These are phyloP conservation scores for Plicaturopsis crispa DNA, from an alignment of 768 basidiomycete species.

Conservation along the genomic window DNA sequence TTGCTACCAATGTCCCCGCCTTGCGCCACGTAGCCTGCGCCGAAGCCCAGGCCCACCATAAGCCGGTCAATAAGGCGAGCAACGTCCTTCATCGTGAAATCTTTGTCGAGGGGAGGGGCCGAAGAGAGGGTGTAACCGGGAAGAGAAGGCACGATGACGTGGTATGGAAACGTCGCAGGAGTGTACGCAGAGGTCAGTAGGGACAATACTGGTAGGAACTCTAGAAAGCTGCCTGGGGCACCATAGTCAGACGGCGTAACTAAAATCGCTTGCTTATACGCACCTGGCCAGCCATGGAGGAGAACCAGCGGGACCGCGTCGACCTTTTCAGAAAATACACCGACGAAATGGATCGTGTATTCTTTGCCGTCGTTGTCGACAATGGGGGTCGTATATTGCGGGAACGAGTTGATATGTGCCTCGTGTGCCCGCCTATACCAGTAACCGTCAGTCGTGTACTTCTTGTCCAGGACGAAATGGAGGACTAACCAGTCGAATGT, in stretches of 20 bases:
- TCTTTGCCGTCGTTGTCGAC: background rate
- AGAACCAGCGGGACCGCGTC: constrained; percentile 9
- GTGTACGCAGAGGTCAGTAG: constrained; percentile 5
- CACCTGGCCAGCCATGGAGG: constrained; percentile 9
- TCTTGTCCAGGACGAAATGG: background rate
- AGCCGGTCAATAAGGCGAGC: constrained; percentile 16
- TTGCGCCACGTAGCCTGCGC: constrained; percentile 18
- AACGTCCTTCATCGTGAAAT: constrained; percentile 6
- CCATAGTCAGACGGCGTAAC: too few species aligned
- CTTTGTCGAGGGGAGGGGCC: constrained; percentile 14
- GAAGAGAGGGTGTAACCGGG: constrained; percentile 21
- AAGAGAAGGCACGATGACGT: constrained; percentile 11
- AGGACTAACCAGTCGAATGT: background rate
- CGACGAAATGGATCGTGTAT: constrained; percentile 9
- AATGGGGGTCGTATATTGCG: background rate
- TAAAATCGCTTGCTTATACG: too few species aligned
- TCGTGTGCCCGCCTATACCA: constrained; percentile 1
- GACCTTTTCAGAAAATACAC: constrained; percentile 7
- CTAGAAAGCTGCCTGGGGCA: constrained; percentile 9
- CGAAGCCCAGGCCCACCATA: constrained; percentile 21
- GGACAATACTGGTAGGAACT: constrained; percentile 11
- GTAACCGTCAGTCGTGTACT: background rate
- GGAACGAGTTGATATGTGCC: constrained; percentile 2
- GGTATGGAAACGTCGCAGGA: constrained; percentile 5
- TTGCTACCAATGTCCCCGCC: constrained; percentile 22